Percentiles rank a stretch among this genome's conserved stretches.
phyloP scores from a whole-genome alignment of 306 rosid genomes.

The Dalbergia cultrata region DNA sequence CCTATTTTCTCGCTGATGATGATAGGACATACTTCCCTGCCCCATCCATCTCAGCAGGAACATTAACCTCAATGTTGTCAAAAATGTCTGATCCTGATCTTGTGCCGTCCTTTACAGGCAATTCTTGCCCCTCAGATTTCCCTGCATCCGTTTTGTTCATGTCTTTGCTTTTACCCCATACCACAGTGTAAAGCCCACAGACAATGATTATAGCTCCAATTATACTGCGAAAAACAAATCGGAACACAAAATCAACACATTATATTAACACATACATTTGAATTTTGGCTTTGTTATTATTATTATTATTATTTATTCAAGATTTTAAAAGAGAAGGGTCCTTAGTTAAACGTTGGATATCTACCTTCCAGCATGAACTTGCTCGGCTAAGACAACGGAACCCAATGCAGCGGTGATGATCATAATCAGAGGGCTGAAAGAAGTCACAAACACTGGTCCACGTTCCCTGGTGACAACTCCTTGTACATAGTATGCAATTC shows the following conservation, averaged over 20 bases:
- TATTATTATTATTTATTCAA: not conserved
- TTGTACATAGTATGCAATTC: conserved; percentile 92
- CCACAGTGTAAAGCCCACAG: conserved; percentile 86
- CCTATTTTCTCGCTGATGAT: conserved; percentile 29
- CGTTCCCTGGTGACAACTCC: conserved; percentile 84
- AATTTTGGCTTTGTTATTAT: not conserved
- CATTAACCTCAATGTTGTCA: conserved; percentile 50
- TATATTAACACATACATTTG: not conserved
- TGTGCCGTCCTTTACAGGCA: conserved; percentile 63
- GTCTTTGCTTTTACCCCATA: conserved; percentile 97
- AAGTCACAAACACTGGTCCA: conserved; percentile 94
- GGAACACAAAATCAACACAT: not conserved
- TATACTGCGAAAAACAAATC: conserved; percentile 52
- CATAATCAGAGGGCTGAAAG: conserved; percentile 93
- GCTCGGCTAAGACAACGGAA: conserved; percentile 76
- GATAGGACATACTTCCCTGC: conserved; percentile 30
- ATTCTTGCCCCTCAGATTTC: conserved; percentile 57
- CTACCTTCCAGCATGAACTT: conserved; percentile 87
- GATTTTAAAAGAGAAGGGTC: not conserved
- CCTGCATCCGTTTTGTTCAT: conserved; percentile 29
- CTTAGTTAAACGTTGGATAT: not conserved
- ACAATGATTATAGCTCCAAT: conserved; percentile 91
- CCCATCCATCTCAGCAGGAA: conserved; percentile 42
- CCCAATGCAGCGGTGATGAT: conserved; percentile 92
- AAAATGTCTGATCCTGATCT: conserved; percentile 51